Conservation (phyloP, 202 grass and related monocot genomes). For the Tripidium arundinaceum region DNA sequence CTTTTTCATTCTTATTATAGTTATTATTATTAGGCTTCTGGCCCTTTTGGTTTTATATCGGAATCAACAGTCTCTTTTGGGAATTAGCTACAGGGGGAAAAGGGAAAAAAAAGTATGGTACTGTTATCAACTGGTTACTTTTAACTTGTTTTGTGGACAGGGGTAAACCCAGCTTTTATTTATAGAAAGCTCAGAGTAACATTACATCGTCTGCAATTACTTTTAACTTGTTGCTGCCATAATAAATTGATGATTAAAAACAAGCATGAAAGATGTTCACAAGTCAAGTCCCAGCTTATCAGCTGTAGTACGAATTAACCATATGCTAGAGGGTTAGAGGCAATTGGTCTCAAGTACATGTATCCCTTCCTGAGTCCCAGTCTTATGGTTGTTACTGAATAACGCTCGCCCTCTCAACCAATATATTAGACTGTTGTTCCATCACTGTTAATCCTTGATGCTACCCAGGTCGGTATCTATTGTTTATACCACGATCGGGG, state of each 20-base stretch:
- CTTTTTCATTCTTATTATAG: neutral
- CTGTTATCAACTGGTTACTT: neutral
- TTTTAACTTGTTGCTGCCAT: neutral
- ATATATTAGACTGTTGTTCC: neutral
- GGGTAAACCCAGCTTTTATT: no score
- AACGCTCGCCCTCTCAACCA: neutral
- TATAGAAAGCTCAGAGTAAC: no score
- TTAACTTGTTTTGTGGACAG: no score
- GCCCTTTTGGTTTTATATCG: neutral
- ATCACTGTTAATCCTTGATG: neutral
- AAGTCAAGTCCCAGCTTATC: neutral
- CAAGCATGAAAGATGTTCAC: neutral
- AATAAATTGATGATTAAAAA: no score
- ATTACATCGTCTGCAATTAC: no score
- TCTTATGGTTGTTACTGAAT: neutral
- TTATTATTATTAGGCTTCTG: neutral
- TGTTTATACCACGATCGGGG: slow-evolving; percentile 89
- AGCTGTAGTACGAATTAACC: neutral
- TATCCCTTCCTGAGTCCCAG: neutral
- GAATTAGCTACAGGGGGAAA: neutral
- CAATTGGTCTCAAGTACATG: neutral
- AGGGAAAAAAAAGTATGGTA: no score
- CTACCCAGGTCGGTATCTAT: slow-evolving; percentile 76
- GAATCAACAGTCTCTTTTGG: neutral
- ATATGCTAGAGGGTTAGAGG: neutral